Percentiles rank a stretch among this genome's conserved stretches.
phyloP scores from a whole-genome alignment of 1,284 basidiomycete species.

The Microbotryum violaceum region DNA sequence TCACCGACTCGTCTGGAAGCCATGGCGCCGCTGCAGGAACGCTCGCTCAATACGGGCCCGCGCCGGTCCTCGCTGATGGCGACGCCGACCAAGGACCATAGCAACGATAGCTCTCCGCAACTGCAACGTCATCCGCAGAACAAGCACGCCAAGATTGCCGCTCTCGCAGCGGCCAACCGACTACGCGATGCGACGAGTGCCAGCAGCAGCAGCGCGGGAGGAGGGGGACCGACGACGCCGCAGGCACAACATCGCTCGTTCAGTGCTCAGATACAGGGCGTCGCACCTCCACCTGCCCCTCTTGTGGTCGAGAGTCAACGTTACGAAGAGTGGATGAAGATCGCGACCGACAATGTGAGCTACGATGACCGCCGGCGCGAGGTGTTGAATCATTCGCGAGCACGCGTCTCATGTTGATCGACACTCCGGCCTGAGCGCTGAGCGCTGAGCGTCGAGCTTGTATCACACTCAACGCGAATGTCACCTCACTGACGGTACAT shows the following conservation, averaged over 20 bases:
- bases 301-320: conserved; percentile 29
- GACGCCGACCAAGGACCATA: not conserved
- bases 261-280: not conserved
- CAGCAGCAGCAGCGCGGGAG: not conserved
- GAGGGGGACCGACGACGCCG: not conserved
- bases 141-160: conserved; percentile 13
- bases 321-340: conserved; percentile 99
- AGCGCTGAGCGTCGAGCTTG: not conserved
- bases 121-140: not conserved
- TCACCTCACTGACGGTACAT: not conserved
- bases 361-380: not conserved
- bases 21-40: too few relatives aligned
- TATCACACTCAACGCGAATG: not conserved
- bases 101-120: conserved; percentile 3
- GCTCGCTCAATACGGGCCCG: not conserved
- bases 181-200: not conserved
- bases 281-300: conserved; percentile 1
- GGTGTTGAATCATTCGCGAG: not conserved
- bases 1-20: too few relatives aligned
- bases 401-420: not conserved
- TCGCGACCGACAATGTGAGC: conserved; percentile 95
- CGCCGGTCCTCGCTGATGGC: not conserved
- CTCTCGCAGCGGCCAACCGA: conserved; percentile 20
- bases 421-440: not conserved
- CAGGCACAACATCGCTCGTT: not conserved